phyloP scores from a whole-genome alignment of 331 rosid species.

The Ulmus americana region DNA sequence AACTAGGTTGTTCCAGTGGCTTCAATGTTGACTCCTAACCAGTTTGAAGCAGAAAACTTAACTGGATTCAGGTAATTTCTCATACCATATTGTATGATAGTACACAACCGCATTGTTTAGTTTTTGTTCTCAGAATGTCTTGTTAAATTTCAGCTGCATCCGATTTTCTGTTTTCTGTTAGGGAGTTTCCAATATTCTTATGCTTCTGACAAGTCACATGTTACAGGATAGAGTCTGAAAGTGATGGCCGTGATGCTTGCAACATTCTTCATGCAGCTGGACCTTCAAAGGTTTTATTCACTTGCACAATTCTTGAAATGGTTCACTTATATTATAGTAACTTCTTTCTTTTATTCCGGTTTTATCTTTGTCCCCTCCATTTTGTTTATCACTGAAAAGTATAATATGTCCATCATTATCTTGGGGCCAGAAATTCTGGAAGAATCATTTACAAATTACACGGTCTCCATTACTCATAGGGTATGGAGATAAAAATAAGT shows the following conservation, averaged over 20 bases:
- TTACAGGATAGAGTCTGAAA: conserved; percentile 63
- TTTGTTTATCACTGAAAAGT: neutral
- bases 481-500: neutral
- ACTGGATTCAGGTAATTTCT: conserved; percentile 59
- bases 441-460: neutral
- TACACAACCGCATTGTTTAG: neutral
- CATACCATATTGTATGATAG: neutral
- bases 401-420: conserved; percentile 3
- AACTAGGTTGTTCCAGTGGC: conserved; percentile 84
- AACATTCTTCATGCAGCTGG: conserved; percentile 72
- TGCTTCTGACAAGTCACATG: conserved; percentile 12
- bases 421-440: neutral
- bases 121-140: neutral
- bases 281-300: conserved; percentile 59
- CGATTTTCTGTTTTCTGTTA: neutral
- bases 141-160: neutral
- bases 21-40: conserved; percentile 97
- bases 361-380: neutral
- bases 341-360: conserved; percentile 1
- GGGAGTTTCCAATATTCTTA: neutral
- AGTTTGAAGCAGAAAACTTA: conserved; percentile 87
- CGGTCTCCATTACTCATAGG: neutral
- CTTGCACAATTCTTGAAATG: neutral
- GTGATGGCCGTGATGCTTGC: conserved; percentile 69
- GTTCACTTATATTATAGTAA: neutral